Evolutionary conservation across 1,284 basidiomycete species (phyloP).

Genomic region (Pseudozyma pruni): DNA sequence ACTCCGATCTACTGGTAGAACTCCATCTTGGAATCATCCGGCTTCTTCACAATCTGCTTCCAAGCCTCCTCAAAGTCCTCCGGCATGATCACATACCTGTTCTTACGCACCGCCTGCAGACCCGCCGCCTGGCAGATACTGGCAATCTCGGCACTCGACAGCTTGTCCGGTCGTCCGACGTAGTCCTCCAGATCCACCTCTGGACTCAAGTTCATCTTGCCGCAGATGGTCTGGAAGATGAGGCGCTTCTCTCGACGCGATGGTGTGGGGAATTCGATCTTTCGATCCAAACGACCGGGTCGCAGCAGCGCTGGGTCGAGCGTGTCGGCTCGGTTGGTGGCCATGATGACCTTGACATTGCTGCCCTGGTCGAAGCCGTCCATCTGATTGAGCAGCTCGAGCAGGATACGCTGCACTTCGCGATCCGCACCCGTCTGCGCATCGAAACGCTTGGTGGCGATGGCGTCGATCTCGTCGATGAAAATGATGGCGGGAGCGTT

Average conservation of each 20-base stretch:
- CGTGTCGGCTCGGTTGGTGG: constrained; percentile 67
- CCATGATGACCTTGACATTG: constrained; percentile 82
- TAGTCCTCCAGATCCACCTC: constrained; percentile 99
- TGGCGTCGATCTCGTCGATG: constrained; percentile 99
- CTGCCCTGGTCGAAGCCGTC: constrained; percentile 99
- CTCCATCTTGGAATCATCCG: constrained; percentile 65
- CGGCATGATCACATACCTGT: constrained; percentile 94
- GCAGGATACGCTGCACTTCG: constrained; percentile 97
- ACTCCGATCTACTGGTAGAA: constrained; percentile 59
- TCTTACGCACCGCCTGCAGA: constrained; percentile 96
- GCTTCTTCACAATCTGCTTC: constrained; percentile 67
- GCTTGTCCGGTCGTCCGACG: constrained; percentile 92
- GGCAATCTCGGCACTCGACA: constrained; percentile 95
- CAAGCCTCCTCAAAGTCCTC: constrained; percentile 84
- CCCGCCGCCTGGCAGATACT: constrained; percentile 97
- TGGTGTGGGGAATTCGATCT: constrained; percentile 98
- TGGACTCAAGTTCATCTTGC: constrained; percentile 97
- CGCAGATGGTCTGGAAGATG: constrained; percentile 97
- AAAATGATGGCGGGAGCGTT: constrained; percentile 99
- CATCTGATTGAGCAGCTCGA: constrained; percentile 99
- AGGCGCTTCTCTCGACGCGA: constrained; percentile 93
- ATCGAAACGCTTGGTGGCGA: constrained; percentile 99
- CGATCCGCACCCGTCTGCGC: constrained; percentile 99
- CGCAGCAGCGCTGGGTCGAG: constrained; percentile 89
- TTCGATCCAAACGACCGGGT: constrained; percentile 95